Evolutionary conservation across 2,329 filamentous ascomycete genomes (phyloP).

Genomic region (Cladosporium sp.): DNA sequence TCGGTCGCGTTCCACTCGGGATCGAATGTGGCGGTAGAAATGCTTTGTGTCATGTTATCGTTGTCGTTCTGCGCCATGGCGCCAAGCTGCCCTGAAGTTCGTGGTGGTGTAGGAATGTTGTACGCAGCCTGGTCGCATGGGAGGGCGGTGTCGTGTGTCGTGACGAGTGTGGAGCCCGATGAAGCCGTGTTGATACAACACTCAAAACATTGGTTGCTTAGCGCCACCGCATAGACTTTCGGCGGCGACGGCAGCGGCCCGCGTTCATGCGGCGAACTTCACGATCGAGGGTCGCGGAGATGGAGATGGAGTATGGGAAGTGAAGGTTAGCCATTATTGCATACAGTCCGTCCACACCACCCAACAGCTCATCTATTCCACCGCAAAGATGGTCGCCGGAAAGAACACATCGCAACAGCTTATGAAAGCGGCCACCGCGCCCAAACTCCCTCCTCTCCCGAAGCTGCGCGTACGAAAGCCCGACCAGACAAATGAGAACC

Average conservation of each 20-base stretch:
- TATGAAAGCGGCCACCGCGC: constrained; percentile 33
- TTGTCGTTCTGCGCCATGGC: not conserved
- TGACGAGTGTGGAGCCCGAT: not conserved
- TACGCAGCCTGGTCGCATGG: constrained; percentile 9
- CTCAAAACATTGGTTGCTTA: not conserved
- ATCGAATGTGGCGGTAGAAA: constrained; percentile 24
- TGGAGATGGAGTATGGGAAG: not conserved
- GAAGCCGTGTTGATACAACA: not conserved
- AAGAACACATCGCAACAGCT: constrained; percentile 29
- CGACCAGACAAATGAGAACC: constrained; percentile 58
- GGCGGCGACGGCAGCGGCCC: not conserved
- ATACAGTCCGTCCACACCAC: not conserved
- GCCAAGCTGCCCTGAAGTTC: not conserved
- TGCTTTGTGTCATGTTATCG: constrained; percentile 3
- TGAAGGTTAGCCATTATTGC: not conserved
- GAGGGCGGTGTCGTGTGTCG: constrained; percentile 2
- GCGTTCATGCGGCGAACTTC: not conserved
- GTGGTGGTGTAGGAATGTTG: not conserved
- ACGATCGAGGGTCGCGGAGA: not conserved
- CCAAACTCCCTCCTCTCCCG: constrained; percentile 55
- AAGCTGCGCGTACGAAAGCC: constrained; percentile 63
- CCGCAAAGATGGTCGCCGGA: constrained; percentile 29
- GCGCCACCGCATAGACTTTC: not conserved
- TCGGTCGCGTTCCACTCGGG: constrained; percentile 41
- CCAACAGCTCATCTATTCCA: too few species aligned